phyloP scores from a whole-genome alignment of 83 land plant genomes.

The Diphasiastrum complanatum region DNA sequence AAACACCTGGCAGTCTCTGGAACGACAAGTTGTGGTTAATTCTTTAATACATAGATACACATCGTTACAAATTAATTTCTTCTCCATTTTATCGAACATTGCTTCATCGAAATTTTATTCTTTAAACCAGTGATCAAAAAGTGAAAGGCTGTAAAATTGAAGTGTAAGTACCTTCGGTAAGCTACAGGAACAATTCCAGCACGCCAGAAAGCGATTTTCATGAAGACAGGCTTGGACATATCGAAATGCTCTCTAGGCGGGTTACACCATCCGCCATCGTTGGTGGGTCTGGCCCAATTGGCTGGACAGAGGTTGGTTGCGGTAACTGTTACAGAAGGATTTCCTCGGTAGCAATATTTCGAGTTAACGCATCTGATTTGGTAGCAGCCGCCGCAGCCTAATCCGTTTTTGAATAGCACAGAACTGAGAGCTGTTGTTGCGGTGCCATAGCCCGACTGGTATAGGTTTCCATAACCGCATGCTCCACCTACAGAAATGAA shows the following conservation, averaged over 20 bases:
- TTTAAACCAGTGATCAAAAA: too few relatives aligned
- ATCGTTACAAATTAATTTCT: too few relatives aligned
- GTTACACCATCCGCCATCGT: constrained; percentile 35
- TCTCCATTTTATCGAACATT: too few relatives aligned
- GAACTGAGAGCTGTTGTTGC: constrained; percentile 26
- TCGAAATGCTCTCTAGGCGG: constrained; percentile 41
- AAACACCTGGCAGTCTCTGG: too few relatives aligned
- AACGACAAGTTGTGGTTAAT: too few relatives aligned
- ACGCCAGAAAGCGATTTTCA: constrained; percentile 16
- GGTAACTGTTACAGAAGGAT: constrained; percentile 15
- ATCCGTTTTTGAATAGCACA: too few relatives aligned
- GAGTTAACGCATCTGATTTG: constrained; percentile 23
- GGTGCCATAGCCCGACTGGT: constrained; percentile 25
- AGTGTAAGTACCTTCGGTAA: constrained; percentile 21
- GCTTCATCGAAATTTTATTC: too few relatives aligned
- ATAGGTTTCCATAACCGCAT: constrained; percentile 26
- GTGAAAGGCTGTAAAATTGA: too few relatives aligned
- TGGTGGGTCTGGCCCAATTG: constrained; percentile 11
- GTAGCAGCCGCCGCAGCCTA: constrained; percentile 32
- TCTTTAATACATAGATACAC: too few relatives aligned
- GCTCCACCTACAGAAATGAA: constrained; percentile 33
- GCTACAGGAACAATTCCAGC: constrained; percentile 37
- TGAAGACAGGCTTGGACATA: constrained; percentile 24
- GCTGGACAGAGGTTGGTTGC: constrained; percentile 24
- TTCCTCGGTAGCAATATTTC: constrained; percentile 4